These are phyloP conservation scores for Mortierella sp. DNA, from an alignment of 371 early-diverging fungal genomes.

Conservation along the genomic window DNA sequence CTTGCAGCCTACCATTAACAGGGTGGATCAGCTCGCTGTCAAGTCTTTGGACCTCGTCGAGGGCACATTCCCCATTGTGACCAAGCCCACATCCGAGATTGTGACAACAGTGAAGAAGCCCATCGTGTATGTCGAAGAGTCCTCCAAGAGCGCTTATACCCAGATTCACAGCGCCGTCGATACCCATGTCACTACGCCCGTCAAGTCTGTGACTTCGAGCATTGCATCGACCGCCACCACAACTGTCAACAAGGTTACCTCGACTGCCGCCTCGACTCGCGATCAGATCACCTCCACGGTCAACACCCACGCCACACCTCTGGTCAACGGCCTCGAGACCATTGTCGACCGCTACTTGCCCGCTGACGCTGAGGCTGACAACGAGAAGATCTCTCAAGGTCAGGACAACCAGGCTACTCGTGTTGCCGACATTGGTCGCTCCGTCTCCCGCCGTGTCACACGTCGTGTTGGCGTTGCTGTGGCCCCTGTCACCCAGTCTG, in stretches of 20 bases:
- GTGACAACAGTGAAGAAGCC: conserved; percentile 61
- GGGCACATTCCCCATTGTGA: conserved; percentile 67
- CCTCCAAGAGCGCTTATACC: conserved; percentile 51
- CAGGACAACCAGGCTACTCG: conserved; percentile 51
- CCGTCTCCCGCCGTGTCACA: conserved; percentile 41
- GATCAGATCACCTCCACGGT: conserved; percentile 36
- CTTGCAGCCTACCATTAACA: conserved; percentile 53
- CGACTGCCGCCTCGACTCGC: conserved; percentile 34
- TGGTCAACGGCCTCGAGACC: conserved; percentile 45
- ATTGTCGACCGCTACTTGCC: conserved; percentile 43
- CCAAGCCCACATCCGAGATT: conserved; percentile 68
- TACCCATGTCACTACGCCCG: conserved; percentile 46
- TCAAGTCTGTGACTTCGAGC: conserved; percentile 41
- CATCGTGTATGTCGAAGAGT: conserved; percentile 55
- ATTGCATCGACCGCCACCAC: conserved; percentile 21
- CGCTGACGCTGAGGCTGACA: conserved; percentile 18
- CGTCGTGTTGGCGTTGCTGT: conserved; percentile 40
- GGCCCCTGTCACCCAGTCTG: conserved; percentile 36
- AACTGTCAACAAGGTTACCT: conserved; percentile 20
- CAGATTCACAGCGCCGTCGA: conserved; percentile 52
- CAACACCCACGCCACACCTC: conserved; percentile 44
- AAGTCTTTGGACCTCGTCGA: conserved; percentile 74
- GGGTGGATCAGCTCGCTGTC: conserved; percentile 67
- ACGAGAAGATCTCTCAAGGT: conserved; percentile 22
- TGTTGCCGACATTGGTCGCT: conserved; percentile 45